These are phyloP conservation scores for Amanita molliuscula DNA, from an alignment of 768 basidiomycete genomes.

Conservation along the genomic window DNA sequence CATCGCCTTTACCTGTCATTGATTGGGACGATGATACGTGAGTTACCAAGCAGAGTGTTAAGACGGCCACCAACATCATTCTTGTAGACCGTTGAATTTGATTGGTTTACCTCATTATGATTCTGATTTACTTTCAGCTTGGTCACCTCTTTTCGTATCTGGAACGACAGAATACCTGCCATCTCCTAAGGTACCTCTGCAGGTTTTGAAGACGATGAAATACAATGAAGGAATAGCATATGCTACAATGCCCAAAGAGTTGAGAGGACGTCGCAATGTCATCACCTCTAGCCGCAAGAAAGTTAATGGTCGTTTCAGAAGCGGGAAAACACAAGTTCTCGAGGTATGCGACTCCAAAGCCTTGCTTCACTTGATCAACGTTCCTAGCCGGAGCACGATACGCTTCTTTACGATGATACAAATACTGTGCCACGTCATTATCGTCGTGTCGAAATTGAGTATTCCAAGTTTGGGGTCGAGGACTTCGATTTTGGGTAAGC, in stretches of 20 bases:
- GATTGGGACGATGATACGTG: slow-evolving; percentile 82
- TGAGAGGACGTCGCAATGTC: slow-evolving; percentile 78
- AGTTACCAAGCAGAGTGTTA: slow-evolving; percentile 14
- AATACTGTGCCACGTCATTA: slow-evolving; percentile 71
- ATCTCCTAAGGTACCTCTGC: slow-evolving; percentile 68
- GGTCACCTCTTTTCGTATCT: slow-evolving; percentile 36
- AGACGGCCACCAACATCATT: not conserved
- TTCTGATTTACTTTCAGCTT: slow-evolving; percentile 63
- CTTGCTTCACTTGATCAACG: not conserved
- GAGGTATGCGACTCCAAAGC: slow-evolving; percentile 25
- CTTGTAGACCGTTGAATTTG: slow-evolving; percentile 67
- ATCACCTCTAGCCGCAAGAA: slow-evolving; percentile 42
- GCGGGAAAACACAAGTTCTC: slow-evolving; percentile 50
- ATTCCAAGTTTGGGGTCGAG: slow-evolving; percentile 96
- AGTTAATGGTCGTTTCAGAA: slow-evolving; percentile 69
- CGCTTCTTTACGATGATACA: slow-evolving; percentile 38
- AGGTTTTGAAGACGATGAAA: slow-evolving; percentile 71
- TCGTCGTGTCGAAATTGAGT: slow-evolving; percentile 92
- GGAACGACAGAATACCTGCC: slow-evolving; percentile 45
- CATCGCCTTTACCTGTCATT: slow-evolving; percentile 58
- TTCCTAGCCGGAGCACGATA: slow-evolving; percentile 40
- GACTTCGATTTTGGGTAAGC: slow-evolving; percentile 95
- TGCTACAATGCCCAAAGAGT: slow-evolving; percentile 77
- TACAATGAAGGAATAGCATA: slow-evolving; percentile 86
- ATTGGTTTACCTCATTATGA: slow-evolving; percentile 87